Percentiles rank a stretch among this genome's conserved stretches.
These are phyloP conservation scores for Ustilago curta DNA, from an alignment of 1,284 basidiomycete species.

Conservation along the genomic window DNA sequence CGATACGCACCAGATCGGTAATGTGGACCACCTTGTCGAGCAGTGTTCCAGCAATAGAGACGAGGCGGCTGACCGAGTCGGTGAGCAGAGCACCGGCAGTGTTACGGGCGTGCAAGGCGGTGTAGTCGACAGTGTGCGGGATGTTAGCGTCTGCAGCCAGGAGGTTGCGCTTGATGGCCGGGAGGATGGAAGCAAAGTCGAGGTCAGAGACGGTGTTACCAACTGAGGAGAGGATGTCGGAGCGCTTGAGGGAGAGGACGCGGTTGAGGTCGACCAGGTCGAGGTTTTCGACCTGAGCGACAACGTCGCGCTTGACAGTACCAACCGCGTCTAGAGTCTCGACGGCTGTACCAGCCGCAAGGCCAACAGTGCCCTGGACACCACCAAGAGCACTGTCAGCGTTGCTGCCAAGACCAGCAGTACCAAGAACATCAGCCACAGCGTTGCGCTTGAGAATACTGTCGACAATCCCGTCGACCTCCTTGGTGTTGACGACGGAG, in stretches of 20 bases:
- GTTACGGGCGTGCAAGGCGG: slow-evolving; percentile 1
- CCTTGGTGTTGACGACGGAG: slow-evolving; percentile 7
- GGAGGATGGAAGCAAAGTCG: slow-evolving; percentile 4
- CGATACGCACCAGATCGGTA: slow-evolving; percentile 14
- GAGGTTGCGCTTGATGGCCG: slow-evolving; percentile 14
- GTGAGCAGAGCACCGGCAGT: slow-evolving; percentile 7
- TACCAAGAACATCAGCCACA: slow-evolving; percentile 3
- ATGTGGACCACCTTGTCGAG: slow-evolving; percentile 18
- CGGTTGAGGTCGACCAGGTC: slow-evolving; percentile 4
- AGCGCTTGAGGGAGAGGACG: slow-evolving; percentile 5
- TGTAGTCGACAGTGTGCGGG: background rate
- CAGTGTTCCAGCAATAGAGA: slow-evolving; percentile 1
- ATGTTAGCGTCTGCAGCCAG: slow-evolving; percentile 1
- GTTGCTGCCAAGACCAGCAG: background rate
- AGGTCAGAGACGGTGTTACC: slow-evolving; percentile 5
- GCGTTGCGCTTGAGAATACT: slow-evolving; percentile 16
- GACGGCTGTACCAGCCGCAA: background rate
- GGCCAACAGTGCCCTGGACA: background rate
- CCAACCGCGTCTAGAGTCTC: background rate
- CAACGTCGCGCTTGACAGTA: slow-evolving; percentile 7
- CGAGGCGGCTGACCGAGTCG: slow-evolving; percentile 20
- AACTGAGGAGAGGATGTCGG: slow-evolving; percentile 15
- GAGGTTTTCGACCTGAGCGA: background rate
- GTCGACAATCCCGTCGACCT: slow-evolving; percentile 6
- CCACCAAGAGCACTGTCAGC: background rate